Percentiles rank a stretch among this genome's conserved stretches.
phyloP scores from a whole-genome alignment of 139 green algal species.

The Deuterostichococcus epilithicus region DNA sequence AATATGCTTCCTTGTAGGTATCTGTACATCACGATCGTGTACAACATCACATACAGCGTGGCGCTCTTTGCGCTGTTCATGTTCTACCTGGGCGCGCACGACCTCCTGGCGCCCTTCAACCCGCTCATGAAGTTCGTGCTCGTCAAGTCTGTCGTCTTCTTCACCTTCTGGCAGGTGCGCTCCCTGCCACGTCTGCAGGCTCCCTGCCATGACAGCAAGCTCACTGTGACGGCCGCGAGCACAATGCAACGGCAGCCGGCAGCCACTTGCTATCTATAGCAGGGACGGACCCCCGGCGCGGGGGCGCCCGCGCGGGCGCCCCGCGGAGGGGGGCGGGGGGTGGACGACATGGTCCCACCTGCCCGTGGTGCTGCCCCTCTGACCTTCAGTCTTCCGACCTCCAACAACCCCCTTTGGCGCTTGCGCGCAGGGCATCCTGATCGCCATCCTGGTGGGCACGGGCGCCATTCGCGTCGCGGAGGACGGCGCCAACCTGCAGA shows the following conservation, averaged over 20 bases:
- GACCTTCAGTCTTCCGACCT: no score
- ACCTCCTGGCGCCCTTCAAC: slow-evolving; percentile 88
- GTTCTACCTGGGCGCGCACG: slow-evolving; percentile 91
- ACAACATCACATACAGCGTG: slow-evolving; percentile 92
- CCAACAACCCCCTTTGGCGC: not conserved
- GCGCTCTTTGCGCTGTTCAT: slow-evolving; percentile 90
- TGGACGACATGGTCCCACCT: no score
- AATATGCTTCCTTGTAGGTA: slow-evolving; percentile 53
- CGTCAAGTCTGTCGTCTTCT: slow-evolving; percentile 95
- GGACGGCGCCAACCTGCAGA: slow-evolving; percentile 80
- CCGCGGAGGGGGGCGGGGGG: no score
- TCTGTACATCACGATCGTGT: slow-evolving; percentile 83
- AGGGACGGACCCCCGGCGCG: no score
- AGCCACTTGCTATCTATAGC: no score
- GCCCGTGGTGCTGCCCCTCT: no score
- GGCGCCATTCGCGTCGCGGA: slow-evolving; percentile 45
- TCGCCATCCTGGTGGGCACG: slow-evolving; percentile 51
- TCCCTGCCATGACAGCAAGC: not conserved
- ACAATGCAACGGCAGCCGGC: not conserved
- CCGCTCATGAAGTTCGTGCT: slow-evolving; percentile 93
- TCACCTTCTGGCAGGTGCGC: slow-evolving; percentile 94
- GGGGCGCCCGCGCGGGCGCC: no score
- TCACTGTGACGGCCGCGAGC: not conserved
- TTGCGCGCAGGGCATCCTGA: slow-evolving; percentile 63
- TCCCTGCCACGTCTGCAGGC: not conserved